Conservation (phyloP, 345 rosid species). For the Lepidium africanum region DNA sequence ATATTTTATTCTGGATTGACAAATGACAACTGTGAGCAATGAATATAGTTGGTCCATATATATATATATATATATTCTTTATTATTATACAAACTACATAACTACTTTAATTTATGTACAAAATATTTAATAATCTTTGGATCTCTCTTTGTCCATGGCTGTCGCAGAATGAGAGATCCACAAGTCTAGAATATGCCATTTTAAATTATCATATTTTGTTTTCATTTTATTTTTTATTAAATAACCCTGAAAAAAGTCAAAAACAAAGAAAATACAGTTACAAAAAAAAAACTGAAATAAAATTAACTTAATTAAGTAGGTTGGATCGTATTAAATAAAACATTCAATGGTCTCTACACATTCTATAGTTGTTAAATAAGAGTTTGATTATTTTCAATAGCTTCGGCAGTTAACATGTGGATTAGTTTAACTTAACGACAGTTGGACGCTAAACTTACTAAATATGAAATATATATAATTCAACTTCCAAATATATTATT, state of each 20-base stretch:
- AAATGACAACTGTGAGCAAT: slow-evolving; percentile 25
- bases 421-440: slow-evolving; percentile 14
- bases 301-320: not conserved
- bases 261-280: no score
- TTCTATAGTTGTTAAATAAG: not conserved
- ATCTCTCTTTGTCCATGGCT: slow-evolving; percentile 8
- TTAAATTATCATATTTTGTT: not conserved
- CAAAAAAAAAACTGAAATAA: no score
- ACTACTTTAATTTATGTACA: not conserved
- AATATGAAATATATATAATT: slow-evolving; percentile 15
- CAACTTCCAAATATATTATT: not conserved
- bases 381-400: not conserved
- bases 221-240: not conserved
- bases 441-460: not conserved
- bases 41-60: slow-evolving; percentile 20
- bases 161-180: slow-evolving; percentile 11
- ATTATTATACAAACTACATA: not conserved
- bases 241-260: no score
- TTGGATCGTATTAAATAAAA: not conserved
- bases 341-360: not conserved
- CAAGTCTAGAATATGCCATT: slow-evolving; percentile 24
- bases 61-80: not conserved
- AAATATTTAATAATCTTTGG: not conserved
- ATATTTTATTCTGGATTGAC: not conserved
- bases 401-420: slow-evolving; percentile 1